Evolutionary conservation across 345 rosid species (phyloP), one percentile per base, ranked within the genome.

Genomic region (Mangifera indica): DNA sequence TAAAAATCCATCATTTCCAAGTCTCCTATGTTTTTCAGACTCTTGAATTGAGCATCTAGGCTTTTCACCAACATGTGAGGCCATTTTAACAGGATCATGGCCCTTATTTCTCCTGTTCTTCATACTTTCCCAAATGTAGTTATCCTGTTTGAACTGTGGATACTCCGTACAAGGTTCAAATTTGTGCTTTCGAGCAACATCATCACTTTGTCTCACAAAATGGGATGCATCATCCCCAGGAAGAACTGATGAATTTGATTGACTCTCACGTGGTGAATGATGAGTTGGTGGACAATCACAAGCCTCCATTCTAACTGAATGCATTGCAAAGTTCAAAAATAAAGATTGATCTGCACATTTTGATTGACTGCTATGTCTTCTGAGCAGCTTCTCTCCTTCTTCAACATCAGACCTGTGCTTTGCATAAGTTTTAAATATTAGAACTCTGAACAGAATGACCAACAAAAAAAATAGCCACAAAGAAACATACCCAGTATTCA

Each of bases 251-350:
- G 97, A 80, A 63, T 78, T 79, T 37, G 89, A 76, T 57, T 81
- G 84, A 66, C 77, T 77, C 83, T 84, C 85, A 24, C 87, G 45
- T 24, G 81, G 72, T 24, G 84, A 44, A 18, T 76, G 86, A 84
- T 90, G 86, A 21, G 83, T 75, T 20, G 93, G 96, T 1, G 98
- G 98, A 57, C 92, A 87, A 84, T 94, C 98, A 88, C 98, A 94
- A 34, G 97, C 97, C 86, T 94, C 98, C 97, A 90, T 76, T 77
- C 98, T 86, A 67, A 90, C 97, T 49, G 98, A 94, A 79, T 94
- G 98, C 98, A 94, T 94, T 26, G 98, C 98, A 68, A 94, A 94
- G 81, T 94, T 90, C 58, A 92, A 76, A 87, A 94, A 90, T 72
- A 94, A 82, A 24, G 97, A 84, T 65, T 92, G 88, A 66, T 94